Evolutionary conservation across 2,329 filamentous ascomycete species (phyloP).

Genomic region (Diplodia intermedia): DNA sequence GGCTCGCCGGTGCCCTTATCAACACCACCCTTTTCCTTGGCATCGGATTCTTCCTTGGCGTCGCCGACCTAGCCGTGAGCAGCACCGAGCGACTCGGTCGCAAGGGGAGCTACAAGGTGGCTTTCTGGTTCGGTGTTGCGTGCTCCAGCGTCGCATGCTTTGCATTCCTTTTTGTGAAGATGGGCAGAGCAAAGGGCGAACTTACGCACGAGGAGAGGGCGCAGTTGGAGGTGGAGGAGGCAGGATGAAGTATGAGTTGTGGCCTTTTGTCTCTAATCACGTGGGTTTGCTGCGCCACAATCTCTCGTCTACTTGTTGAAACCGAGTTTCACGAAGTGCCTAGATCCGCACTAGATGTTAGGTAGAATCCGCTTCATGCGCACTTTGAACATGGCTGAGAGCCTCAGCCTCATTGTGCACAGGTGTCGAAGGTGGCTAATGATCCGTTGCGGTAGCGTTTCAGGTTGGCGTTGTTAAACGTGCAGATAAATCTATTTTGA

Average conservation of each 20-base stretch:
- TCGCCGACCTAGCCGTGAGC: constrained; percentile 47
- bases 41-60: constrained; percentile 46
- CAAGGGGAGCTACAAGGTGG: constrained; percentile 46
- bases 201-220: background rate
- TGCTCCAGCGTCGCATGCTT: constrained; percentile 42
- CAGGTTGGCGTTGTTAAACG: background rate
- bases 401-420: too few relatives aligned
- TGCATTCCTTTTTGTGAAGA: constrained; percentile 47
- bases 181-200: constrained; percentile 47
- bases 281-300: background rate
- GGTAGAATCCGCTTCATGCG: too few relatives aligned
- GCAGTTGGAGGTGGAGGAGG: constrained; percentile 9
- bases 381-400: too few relatives aligned
- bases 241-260: background rate
- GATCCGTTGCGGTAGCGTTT: too few relatives aligned
- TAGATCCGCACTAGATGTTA: too few relatives aligned
- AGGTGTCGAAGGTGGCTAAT: too few relatives aligned
- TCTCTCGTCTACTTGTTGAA: background rate
- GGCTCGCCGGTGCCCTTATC: constrained; percentile 47
- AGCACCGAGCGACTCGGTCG: constrained; percentile 35
- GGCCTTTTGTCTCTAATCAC: background rate
- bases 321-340: background rate
- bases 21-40: constrained; percentile 48
- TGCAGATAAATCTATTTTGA: background rate
- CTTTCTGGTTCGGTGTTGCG: constrained; percentile 48